Conservation (phyloP, 495 filamentous ascomycete genomes). For the Trichocladium uniseriatum region DNA sequence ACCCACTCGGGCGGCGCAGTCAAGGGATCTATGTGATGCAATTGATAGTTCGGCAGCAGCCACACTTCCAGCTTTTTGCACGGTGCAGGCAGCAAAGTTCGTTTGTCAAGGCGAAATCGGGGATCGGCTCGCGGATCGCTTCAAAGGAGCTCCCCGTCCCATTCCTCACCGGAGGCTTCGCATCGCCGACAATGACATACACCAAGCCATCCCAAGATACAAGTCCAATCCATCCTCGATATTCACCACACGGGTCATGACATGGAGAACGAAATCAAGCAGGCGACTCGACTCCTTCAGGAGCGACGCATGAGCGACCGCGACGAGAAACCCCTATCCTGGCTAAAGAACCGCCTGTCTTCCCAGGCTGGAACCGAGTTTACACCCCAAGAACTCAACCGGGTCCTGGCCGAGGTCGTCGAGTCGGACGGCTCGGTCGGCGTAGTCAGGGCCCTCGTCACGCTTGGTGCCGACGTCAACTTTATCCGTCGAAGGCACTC, state of each 20-base stretch:
- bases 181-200: background rate
- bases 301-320: conserved; percentile 14
- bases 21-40: no score
- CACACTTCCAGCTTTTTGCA: no score
- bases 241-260: conserved; percentile 4
- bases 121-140: no score
- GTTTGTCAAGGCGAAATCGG: no score
- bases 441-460: conserved; percentile 21
- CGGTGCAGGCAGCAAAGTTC: no score
- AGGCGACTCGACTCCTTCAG: conserved; percentile 22
- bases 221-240: background rate
- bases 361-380: conserved; percentile 12
- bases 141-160: no score
- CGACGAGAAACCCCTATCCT: conserved; percentile 12
- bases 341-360: conserved; percentile 14
- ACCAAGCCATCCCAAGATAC: background rate
- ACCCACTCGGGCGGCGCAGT: background rate
- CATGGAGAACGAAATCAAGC: conserved; percentile 17
- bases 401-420: conserved; percentile 21
- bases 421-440: conserved; percentile 21
- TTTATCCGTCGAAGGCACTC: conserved; percentile 18
- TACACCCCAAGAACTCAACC: conserved; percentile 23
- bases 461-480: conserved; percentile 27
- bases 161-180: no score
- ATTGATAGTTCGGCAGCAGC: no score